Conservation (phyloP, 2,329 filamentous ascomycete species). For the Fusarium solani-melongenae region DNA sequence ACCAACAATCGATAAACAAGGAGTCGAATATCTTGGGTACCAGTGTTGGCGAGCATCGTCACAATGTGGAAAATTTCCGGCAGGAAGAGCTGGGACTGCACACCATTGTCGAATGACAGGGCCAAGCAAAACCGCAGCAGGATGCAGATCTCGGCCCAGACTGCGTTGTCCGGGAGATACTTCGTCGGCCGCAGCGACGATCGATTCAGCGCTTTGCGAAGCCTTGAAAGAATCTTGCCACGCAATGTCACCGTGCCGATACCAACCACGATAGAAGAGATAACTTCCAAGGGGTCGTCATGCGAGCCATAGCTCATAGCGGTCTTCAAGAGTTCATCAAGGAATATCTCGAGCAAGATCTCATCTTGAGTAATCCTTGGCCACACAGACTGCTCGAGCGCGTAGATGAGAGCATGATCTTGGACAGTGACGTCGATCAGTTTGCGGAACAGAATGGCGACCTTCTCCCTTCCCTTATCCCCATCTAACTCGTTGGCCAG, state of each 20-base stretch:
- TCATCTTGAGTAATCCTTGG: conserved; percentile 73
- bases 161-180: conserved; percentile 72
- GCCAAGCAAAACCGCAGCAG: conserved; percentile 74
- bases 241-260: conserved; percentile 74
- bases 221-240: conserved; percentile 72
- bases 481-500: conserved; percentile 69
- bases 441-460: conserved; percentile 72
- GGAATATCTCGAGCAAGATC: conserved; percentile 71
- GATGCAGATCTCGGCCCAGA: conserved; percentile 77
- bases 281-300: conserved; percentile 68
- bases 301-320: conserved; percentile 67
- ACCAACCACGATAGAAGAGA: conserved; percentile 71
- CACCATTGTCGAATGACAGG: conserved; percentile 74
- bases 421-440: conserved; percentile 73
- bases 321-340: conserved; percentile 75
- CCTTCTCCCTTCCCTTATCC: conserved; percentile 74
- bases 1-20: conserved; percentile 72
- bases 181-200: conserved; percentile 75
- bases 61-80: conserved; percentile 78
- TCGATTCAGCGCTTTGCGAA: conserved; percentile 74
- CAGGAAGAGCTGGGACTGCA: conserved; percentile 74
- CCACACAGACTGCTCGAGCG: conserved; percentile 75
- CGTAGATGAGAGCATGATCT: conserved; percentile 68
- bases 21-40: conserved; percentile 65
- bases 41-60: conserved; percentile 76